Percentiles rank a stretch among this genome's conserved stretches.
These are phyloP conservation scores for Cercophora samala DNA, from an alignment of 495 filamentous ascomycete species.

Conservation along the genomic window DNA sequence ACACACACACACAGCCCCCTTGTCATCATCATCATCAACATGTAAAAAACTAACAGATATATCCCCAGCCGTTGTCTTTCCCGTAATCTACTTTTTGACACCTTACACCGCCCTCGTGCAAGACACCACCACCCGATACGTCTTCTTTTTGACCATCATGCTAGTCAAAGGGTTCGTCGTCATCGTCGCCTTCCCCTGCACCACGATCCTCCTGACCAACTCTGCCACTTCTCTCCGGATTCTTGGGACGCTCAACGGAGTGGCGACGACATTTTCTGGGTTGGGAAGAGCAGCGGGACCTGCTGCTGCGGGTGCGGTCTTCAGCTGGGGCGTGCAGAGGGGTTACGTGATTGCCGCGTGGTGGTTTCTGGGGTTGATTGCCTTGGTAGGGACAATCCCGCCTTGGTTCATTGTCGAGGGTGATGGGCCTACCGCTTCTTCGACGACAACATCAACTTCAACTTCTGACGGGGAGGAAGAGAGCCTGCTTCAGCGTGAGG, in stretches of 20 bases:
- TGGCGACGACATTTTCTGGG: slow-evolving; percentile 74
- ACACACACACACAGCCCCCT: too few relatives aligned
- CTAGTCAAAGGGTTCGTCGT: slow-evolving; percentile 64
- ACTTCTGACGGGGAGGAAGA: background rate
- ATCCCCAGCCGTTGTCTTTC: slow-evolving; percentile 53
- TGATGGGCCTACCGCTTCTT: slow-evolving; percentile 55
- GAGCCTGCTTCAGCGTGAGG: background rate
- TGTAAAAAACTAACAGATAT: background rate
- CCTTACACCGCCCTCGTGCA: slow-evolving; percentile 69
- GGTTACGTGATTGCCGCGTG: slow-evolving; percentile 75
- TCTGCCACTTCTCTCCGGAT: slow-evolving; percentile 69
- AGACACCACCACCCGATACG: slow-evolving; percentile 37
- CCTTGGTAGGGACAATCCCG: slow-evolving; percentile 60
- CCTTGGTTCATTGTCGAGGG: slow-evolving; percentile 70
- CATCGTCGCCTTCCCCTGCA: slow-evolving; percentile 83
- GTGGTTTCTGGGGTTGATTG: slow-evolving; percentile 65
- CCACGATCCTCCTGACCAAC: slow-evolving; percentile 88
- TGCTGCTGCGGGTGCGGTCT: slow-evolving; percentile 59
- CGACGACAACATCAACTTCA: background rate
- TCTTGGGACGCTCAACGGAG: slow-evolving; percentile 85
- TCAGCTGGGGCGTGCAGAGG: slow-evolving; percentile 65
- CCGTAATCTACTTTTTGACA: slow-evolving; percentile 66
- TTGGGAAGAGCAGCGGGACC: slow-evolving; percentile 77
- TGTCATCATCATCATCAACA: too few relatives aligned
- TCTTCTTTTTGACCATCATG: slow-evolving; percentile 54